Evolutionary conservation across 2,329 filamentous ascomycete genomes (phyloP), one percentile per base, ranked within the genome.

Genomic region (Epichloe brachyelytri): DNA sequence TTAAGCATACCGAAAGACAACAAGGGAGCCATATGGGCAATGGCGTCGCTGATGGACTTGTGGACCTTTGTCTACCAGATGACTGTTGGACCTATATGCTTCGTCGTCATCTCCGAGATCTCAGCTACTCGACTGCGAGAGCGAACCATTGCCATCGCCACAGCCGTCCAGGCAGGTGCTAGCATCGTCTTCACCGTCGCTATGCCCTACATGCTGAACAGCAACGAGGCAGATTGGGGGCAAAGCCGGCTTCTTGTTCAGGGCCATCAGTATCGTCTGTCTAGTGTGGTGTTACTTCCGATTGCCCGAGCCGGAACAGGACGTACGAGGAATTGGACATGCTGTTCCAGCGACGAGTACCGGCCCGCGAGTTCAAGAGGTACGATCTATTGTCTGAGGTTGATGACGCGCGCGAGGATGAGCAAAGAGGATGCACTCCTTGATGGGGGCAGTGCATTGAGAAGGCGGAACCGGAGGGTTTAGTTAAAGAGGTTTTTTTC

Each of bases 21-120:
- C 22, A 59, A 54, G 0, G 54, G 52, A 15, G 56, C 61, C 3
- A 58, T 69, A 19, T 70, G 66, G 66, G 65, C 63, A 0, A 66
- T 71, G 53, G 66, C 67, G 0, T 59, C 62, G 1, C 60, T 72
- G 8, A 64, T 68, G 46, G 55, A 74, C 46, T 59, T 71, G 43
- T 75, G 69, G 68, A 66, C 70, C 1, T 65, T 68, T 50, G 54
- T 65, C 15, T 71, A 71, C 56, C 66, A 66, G 34, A 68, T 69
- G 61, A 65, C 65, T 2, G 65, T 71, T 30, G 69, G 69, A 0
- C 69, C 69, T 4, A 68, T 72, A 34, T 65, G 65, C 51, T 71
- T 70, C 62, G 69, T 66, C 19, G 61, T 71, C 44, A 65, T 70
- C 3, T 61, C 69, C 30, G 65, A 69, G 51, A 66, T 68, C 8